Evolutionary conservation across 176 grass and related monocot genomes (phyloP).

Genomic region (Triticum dicoccoides): DNA sequence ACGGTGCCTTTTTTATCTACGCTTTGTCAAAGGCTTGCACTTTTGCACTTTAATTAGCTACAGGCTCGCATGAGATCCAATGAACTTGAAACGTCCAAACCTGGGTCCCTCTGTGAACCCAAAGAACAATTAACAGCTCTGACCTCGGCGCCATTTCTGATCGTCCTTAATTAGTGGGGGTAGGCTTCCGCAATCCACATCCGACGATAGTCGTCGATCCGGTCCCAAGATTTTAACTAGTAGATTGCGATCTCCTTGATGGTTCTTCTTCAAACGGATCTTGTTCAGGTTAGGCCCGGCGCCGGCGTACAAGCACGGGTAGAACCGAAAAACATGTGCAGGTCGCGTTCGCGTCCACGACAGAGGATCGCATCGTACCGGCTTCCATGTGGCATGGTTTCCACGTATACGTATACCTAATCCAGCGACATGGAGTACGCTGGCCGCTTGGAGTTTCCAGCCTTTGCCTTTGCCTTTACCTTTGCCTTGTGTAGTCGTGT

Average conservation of each 20-base stretch:
- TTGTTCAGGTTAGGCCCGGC: neutral
- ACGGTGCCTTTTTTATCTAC: neutral
- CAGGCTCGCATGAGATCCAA: neutral
- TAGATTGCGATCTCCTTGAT: neutral
- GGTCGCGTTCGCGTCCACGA: neutral
- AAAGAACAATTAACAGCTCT: neutral
- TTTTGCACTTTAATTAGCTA: conserved; percentile 3
- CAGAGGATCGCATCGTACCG: neutral
- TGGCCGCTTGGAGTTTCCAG: neutral
- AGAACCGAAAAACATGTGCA: neutral
- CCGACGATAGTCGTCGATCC: neutral
- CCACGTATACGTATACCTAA: neutral
- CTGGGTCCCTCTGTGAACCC: neutral
- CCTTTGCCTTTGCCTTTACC: neutral
- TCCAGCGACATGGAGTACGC: neutral
- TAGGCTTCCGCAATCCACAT: conserved; percentile 22
- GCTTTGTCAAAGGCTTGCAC: neutral
- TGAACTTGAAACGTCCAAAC: neutral
- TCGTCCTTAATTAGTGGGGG: conserved; percentile 6
- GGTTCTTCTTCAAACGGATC: neutral
- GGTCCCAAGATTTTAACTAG: neutral
- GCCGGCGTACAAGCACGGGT: neutral
- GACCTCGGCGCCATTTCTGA: neutral
- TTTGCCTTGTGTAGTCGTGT: neutral
- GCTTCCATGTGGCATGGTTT: neutral